Evolutionary conservation across 2,329 filamentous ascomycete species (phyloP), one percentile per base, ranked within the genome.

Genomic region (Dothistroma septosporum): DNA sequence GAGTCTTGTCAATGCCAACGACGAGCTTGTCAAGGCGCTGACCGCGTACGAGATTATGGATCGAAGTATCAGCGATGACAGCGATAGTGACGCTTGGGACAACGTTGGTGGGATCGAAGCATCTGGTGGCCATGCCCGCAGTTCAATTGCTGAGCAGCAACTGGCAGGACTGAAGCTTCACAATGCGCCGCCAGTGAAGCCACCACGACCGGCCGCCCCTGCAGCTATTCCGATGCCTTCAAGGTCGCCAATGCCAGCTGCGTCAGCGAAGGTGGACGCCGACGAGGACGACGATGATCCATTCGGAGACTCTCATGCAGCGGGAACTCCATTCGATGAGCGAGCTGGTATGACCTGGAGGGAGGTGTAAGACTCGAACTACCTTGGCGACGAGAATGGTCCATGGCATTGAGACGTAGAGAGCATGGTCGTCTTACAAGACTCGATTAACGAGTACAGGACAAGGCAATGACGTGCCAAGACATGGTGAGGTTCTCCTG

Each of bases 31-130:
- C 46, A 88, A 88, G 63, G 91, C 92, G 1, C 82, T 99, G 60
- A 96, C 96, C 85, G 90, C 92, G 0, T 99, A 92, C 72, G 93
- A 97, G 76, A 90, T 97, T 68, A 85, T 97, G 64, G 93, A 99
- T 73, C 87, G 88, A 62, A 92, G 90, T 53, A 89, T 93, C 64
- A 89, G 91, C 66, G 84, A 87, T 64, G 85, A 88, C 68, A 87
- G 84, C 61, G 84, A 87, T 69, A 87, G 84, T 63, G 85, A 87
- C 55, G 76, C 77, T 14, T 81, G 82, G 65, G 76, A 88, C 85
- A 54, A 63, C 32, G 61, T 59, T 7, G 64, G 59, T 19, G 57
- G 58, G 4, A 48, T 41, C 46, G 58, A 49, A n/a, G 55, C 58
- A 32, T 57, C 49, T 41, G 47, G 54, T 22, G 49, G 32, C 12